Evolutionary conservation across 441 rosid species (phyloP), one percentile per base, ranked within the genome.

Genomic region (Erodium texanum): DNA sequence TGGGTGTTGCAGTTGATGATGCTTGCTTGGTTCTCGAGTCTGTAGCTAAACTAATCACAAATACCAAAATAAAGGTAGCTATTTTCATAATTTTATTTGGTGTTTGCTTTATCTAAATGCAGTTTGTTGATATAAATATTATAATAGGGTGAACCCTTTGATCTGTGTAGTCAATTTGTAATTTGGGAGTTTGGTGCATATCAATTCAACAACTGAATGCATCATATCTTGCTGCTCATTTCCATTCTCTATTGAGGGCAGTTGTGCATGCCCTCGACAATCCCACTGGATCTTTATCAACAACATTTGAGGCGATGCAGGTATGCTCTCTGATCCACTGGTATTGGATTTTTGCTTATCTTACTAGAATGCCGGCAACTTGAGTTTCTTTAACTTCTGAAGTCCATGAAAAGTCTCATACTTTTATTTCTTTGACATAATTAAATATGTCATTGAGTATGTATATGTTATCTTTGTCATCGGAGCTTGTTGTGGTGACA

Each of bases 281-380:
- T 68, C 91, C 87, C 48, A 71, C 70, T 66, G 89, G 86, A 16
- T 86, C 91, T 43, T 67, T 84, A 70, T 86, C 89, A 38, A 82
- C 79, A 0, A 83, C 89, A 48, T 83, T 80, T 66, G 91, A 86
- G 82, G 89, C 86, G 54, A 70, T 83, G 48, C 84, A 83, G 87
- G 89, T 83, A 70, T 3, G 34, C 14, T 64, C 12, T 27, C 72
- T 70, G 56, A 24, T 11, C 34, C 19, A 24, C 27, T 16, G 61
- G 23, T 18, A 16, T 61, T 62, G 10, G 18, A n/a, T 64, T 62
- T 64, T 68, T 19, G 27, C 45, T 43, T 43, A 8, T 62, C 16
- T 34, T 56, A 43, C 15, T 43, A 14, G 50, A 34, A 43, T 14
- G 15, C 50, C 15, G 50, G 50, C 12, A 43, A 43, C 50, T 34